A percentile compares a stretch with the other conserved stretches of the same genome.
Conservation (phyloP, 441 rosid species). For the Adansonia gregorii region DNA sequence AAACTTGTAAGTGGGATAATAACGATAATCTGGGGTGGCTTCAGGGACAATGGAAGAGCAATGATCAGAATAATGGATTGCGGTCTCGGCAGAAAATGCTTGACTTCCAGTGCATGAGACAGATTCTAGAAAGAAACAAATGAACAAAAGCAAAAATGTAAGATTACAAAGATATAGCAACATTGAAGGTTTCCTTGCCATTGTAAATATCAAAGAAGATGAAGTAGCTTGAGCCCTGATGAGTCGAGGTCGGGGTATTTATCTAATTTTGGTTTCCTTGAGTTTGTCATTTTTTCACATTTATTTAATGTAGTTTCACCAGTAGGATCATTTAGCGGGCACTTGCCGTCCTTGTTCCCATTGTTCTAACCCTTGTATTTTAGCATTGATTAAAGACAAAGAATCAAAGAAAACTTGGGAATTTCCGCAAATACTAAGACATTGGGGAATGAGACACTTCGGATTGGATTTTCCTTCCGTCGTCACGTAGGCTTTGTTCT, state of each 20-base stretch:
- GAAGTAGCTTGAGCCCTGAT: not conserved
- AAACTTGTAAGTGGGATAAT: not conserved
- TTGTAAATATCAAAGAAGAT: not conserved
- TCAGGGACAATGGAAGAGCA: slow-evolving; percentile 35
- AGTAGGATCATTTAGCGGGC: not conserved
- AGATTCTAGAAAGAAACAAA: not conserved
- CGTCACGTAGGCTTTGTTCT: not conserved
- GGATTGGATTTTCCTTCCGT: not conserved
- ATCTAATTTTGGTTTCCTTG: not conserved
- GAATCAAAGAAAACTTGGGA: not conserved
- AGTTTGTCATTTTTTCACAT: not conserved
- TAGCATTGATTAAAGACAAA: not conserved
- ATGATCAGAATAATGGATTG: slow-evolving; percentile 27
- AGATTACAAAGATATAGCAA: not conserved
- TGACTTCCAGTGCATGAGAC: not conserved
- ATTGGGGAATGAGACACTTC: not conserved
- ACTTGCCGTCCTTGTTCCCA: not conserved
- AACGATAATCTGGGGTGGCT: not conserved
- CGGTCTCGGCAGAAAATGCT: not conserved
- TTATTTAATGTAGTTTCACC: not conserved
- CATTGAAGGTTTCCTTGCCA: slow-evolving; percentile 14
- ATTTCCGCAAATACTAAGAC: not conserved
- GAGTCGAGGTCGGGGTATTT: not conserved
- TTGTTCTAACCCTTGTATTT: not conserved
- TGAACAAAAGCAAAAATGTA: slow-evolving; percentile 9